Percentiles rank a stretch among this genome's conserved stretches.
These are phyloP conservation scores for Aspergillus aculeatus DNA, from an alignment of 2,329 filamentous ascomycete genomes.

Conservation along the genomic window DNA sequence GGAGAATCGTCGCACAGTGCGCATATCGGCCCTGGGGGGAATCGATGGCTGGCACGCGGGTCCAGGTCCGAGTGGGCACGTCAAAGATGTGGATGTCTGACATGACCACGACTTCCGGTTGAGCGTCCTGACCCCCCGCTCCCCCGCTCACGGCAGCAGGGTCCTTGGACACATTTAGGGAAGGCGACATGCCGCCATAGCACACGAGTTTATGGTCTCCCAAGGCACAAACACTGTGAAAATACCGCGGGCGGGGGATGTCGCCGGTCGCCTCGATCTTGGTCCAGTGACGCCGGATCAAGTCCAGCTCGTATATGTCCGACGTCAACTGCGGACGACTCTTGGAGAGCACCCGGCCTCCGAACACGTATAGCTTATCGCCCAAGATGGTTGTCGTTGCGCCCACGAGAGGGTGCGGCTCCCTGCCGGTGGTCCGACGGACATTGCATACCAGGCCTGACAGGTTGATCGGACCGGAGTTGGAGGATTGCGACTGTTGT, in stretches of 20 bases:
- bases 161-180: slow-evolving; percentile 50
- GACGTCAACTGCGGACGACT: slow-evolving; percentile 82
- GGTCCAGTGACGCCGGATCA: slow-evolving; percentile 89
- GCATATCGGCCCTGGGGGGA: slow-evolving; percentile 92
- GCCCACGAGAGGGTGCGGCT: slow-evolving; percentile 87
- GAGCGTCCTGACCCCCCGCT: slow-evolving; percentile 55
- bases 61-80: slow-evolving; percentile 78
- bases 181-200: slow-evolving; percentile 96
- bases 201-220: slow-evolving; percentile 96
- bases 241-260: slow-evolving; percentile 86
- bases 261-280: slow-evolving; percentile 83
- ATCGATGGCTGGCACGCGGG: slow-evolving; percentile 74
- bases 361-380: slow-evolving; percentile 96
- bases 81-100: slow-evolving; percentile 97
- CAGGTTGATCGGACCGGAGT: slow-evolving; percentile 56
- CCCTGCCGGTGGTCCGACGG: slow-evolving; percentile 80
- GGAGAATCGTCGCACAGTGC: slow-evolving; percentile 89
- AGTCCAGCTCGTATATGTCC: slow-evolving; percentile 88
- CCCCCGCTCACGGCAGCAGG: slow-evolving; percentile 34
- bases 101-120: slow-evolving; percentile 92
- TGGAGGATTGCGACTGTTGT: slow-evolving; percentile 23
- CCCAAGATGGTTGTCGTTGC: slow-evolving; percentile 93
- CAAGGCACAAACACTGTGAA: slow-evolving; percentile 90
- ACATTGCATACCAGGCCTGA: slow-evolving; percentile 69
- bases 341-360: slow-evolving; percentile 80